Percentiles rank a stretch among this genome's conserved stretches.
Conservation (phyloP, 2,329 filamentous ascomycete species). For the Claviceps pazoutovae region DNA sequence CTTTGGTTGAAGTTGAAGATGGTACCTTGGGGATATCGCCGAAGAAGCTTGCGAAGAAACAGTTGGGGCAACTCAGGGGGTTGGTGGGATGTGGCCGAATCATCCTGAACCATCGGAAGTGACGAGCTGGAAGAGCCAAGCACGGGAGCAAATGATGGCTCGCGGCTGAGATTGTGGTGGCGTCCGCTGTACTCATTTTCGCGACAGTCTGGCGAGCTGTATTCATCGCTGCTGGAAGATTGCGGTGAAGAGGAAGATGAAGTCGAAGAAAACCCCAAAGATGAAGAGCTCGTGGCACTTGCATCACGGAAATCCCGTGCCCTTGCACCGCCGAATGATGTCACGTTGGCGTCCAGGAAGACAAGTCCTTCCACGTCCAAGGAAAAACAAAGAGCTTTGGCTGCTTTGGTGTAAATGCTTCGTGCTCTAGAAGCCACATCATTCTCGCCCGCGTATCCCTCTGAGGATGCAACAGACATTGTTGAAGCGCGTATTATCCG, state of each 20-base stretch:
- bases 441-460: not conserved
- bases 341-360: constrained; percentile 1
- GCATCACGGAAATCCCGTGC: constrained; percentile 9
- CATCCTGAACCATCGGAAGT: constrained; percentile 19
- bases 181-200: constrained; percentile 2
- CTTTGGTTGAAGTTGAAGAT: constrained; percentile 30
- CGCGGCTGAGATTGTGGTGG: not conserved
- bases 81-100: constrained; percentile 6
- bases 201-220: not conserved
- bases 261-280: not conserved
- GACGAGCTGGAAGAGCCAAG: constrained; percentile 23
- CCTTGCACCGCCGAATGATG: not conserved
- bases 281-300: constrained; percentile 14
- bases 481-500: not conserved
- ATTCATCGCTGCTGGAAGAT: constrained; percentile 12
- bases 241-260: constrained; percentile 5
- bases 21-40: constrained; percentile 30
- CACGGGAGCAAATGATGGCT: constrained; percentile 9
- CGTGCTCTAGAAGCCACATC: not conserved
- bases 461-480: not conserved
- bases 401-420: constrained; percentile 1
- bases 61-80: constrained; percentile 20
- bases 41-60: constrained; percentile 26
- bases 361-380: constrained; percentile 1
- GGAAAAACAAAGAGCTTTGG: constrained; percentile 1